These are phyloP conservation scores for Penicillium crystallinum DNA, from an alignment of 495 filamentous ascomycete species.

Conservation along the genomic window DNA sequence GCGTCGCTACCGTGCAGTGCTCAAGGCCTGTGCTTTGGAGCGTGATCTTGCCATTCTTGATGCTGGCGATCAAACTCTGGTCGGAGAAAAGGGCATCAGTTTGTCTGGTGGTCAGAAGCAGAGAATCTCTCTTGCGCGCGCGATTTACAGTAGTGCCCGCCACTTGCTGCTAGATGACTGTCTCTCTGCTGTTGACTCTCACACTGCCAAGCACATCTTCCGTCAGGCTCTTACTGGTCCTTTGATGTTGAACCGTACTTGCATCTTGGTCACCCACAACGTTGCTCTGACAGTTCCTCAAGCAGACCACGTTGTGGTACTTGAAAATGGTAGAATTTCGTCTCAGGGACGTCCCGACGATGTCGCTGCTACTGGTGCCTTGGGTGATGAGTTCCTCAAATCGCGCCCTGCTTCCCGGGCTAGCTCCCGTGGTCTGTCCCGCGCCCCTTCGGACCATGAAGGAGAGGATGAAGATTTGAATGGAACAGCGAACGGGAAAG, in stretches of 20 bases:
- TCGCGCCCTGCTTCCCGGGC: conserved; percentile 61
- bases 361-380: conserved; percentile 73
- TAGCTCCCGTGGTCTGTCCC: conserved; percentile 64
- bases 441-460: conserved; percentile 58
- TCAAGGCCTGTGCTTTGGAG: conserved; percentile 88
- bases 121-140: conserved; percentile 89
- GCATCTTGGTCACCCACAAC: conserved; percentile 97
- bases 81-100: conserved; percentile 96
- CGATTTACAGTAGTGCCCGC: conserved; percentile 85
- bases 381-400: conserved; percentile 78
- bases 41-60: conserved; percentile 91
- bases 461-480: conserved; percentile 36
- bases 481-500: conserved; percentile 25
- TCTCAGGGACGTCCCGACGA: conserved; percentile 71
- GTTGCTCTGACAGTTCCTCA: conserved; percentile 74
- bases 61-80: conserved; percentile 85
- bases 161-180: conserved; percentile 94
- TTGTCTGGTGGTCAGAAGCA: conserved; percentile 98
- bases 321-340: conserved; percentile 79
- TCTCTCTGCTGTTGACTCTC: conserved; percentile 96
- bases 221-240: conserved; percentile 85
- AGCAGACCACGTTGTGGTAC: conserved; percentile 72
- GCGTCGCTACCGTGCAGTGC: conserved; percentile 78
- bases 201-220: conserved; percentile 98
- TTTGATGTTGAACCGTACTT: conserved; percentile 82